Base-by-base conservation (phyloP, 148 eudicot species). In the Rhododendron ovatum region DNA sequence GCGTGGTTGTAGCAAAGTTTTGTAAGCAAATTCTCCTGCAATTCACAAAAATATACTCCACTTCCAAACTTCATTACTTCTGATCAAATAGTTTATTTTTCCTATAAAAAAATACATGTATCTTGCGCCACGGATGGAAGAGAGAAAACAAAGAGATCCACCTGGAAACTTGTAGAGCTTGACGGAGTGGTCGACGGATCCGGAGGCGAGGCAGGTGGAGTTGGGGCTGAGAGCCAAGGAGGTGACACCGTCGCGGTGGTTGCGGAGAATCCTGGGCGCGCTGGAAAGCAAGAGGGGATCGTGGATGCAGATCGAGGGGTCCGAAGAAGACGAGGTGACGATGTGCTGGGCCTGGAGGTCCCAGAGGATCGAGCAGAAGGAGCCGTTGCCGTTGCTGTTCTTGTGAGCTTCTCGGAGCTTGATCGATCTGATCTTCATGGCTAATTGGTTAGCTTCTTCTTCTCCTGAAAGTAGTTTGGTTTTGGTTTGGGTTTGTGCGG, bases 181-280 rank as follows among this genome's bases (percentile, higher is more conserved):
- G 83, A 97, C 99, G 22, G 95, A 91, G 50, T 90, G 98, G 55
- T 97, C 98, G 26, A 93, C 53, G 45, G 99, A 95, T 75, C 93
- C 99, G 33, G 99, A 97, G 79, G 98, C 99, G 26, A 97, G 98
- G 86, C 98, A 97, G 2, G 98, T 97, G 9, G 98, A 97, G 83
- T 97, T 97, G 80, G 98, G 95, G 89, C 95, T 93, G 28, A 97
- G 88, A 83, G 95, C 95, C 88, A 97, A 86, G 9, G 95, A 91
- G 17, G 98, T 92, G 47, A 97, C 98, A 0, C 98, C 99, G 83
- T 97, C 98, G 5, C 93, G 88, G 83, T 97, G 99, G 53, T 94
- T 84, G 0, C 92, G 91, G 26, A 97, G 90, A 22, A 41, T 71
- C 83, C 87, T 92, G 0, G 94, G 88, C 2, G 94, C 84, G 18